Percentiles rank a stretch among this genome's conserved stretches.
These are phyloP conservation scores for Euphorbia peplus DNA, from an alignment of 345 rosid genomes.

Conservation along the genomic window DNA sequence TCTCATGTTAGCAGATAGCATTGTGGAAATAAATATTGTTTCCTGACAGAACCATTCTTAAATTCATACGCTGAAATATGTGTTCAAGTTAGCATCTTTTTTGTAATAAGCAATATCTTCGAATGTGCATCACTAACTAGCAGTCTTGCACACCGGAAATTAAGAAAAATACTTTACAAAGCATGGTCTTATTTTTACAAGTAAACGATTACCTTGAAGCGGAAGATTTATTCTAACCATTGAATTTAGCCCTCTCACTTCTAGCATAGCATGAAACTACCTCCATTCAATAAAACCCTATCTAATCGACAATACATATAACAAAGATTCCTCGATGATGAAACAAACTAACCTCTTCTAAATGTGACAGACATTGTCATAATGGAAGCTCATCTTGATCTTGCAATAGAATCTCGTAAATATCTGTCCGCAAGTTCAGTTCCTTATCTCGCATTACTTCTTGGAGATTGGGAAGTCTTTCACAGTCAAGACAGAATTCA, in stretches of 20 bases:
- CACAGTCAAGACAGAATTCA: conserved; percentile 53
- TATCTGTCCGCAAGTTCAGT: conserved; percentile 85
- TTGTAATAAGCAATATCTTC: background rate
- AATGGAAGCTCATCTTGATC: conserved; percentile 52
- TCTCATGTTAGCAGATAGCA: no score
- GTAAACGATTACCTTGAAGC: background rate
- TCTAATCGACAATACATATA: no score
- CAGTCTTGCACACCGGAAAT: no score
- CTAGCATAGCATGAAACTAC: background rate
- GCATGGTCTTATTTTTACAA: background rate
- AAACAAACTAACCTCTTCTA: background rate
- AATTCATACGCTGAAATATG: no score
- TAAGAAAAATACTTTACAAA: background rate
- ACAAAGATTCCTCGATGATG: background rate
- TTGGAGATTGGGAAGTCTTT: conserved; percentile 90
- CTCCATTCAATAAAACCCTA: background rate
- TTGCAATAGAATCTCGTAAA: conserved; percentile 89
- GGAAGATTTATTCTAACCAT: background rate
- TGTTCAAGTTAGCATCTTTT: no score
- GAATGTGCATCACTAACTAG: background rate
- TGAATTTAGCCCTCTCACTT: background rate
- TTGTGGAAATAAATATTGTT: no score
- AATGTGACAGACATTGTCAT: conserved; percentile 1
- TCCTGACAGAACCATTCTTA: no score
- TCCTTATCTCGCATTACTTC: conserved; percentile 98